A percentile compares a stretch with the other conserved stretches of the same genome.
phyloP scores from a whole-genome alignment of 2,329 filamentous ascomycete species.

The Chalaropsis thielavioides region DNA sequence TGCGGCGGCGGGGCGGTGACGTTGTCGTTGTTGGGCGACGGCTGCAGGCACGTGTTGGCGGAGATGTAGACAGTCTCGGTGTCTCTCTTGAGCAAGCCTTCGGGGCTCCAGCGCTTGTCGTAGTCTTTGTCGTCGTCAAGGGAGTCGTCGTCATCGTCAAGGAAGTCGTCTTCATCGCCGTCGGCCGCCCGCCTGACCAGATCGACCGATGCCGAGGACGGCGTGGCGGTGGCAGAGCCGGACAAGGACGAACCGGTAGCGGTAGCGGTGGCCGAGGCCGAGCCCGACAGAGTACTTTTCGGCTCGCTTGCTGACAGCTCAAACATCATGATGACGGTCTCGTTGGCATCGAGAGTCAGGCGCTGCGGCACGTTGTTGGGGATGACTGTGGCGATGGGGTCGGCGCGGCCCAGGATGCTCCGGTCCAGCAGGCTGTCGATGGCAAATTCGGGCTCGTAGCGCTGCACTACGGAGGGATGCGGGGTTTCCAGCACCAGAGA shows the following conservation, averaged over 20 bases:
- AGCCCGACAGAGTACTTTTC: neutral
- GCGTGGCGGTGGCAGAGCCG: neutral
- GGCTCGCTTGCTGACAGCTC: conserved; percentile 20
- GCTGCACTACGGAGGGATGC: conserved; percentile 23
- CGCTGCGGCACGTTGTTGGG: conserved; percentile 50
- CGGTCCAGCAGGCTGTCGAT: conserved; percentile 44
- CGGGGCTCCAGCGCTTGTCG: conserved; percentile 13
- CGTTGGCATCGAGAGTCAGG: conserved; percentile 48
- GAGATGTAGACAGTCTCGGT: conserved; percentile 53
- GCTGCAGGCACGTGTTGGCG: conserved; percentile 74
- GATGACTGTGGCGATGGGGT: conserved; percentile 35
- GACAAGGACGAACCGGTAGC: neutral
- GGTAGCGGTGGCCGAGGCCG: neutral
- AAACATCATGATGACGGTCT: conserved; percentile 34
- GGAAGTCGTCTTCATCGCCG: conserved; percentile 10
- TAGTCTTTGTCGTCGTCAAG: conserved; percentile 19
- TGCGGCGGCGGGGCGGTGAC: conserved; percentile 43
- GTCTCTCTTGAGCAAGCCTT: conserved; percentile 10
- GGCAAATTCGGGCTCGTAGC: conserved; percentile 35
- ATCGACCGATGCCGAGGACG: neutral
- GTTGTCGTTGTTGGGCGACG: conserved; percentile 27
- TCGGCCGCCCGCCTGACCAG: conserved; percentile 17
- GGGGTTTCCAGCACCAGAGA: neutral
- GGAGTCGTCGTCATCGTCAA: conserved; percentile 10
- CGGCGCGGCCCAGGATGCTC: conserved; percentile 47